Evolutionary conservation across 169 alveolate species (phyloP).

Genomic region (Plasmodium gaboni): DNA sequence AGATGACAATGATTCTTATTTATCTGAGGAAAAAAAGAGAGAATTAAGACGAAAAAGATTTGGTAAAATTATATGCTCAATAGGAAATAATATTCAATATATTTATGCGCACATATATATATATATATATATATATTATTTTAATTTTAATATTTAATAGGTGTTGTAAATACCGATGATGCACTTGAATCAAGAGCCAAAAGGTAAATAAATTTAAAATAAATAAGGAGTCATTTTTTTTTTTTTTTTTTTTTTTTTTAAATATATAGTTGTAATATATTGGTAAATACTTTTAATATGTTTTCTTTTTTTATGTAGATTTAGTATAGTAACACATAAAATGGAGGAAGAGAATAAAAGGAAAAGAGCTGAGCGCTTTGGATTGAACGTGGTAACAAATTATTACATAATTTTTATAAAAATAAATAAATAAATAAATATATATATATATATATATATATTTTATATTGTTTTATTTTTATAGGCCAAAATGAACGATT

Average conservation of each 20-base stretch:
- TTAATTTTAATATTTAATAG: constrained; percentile 5
- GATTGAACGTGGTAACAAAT: constrained; percentile 36
- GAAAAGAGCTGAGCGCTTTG: constrained; percentile 76
- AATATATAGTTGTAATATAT: not conserved
- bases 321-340: constrained; percentile 63
- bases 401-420: not conserved
- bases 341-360: constrained; percentile 73
- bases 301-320: constrained; percentile 23
- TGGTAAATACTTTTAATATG: not conserved
- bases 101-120: not conserved
- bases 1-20: constrained; percentile 29
- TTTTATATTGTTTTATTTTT: not conserved
- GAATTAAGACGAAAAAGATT: constrained; percentile 62
- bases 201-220: constrained; percentile 20
- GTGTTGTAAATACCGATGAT: constrained; percentile 41
- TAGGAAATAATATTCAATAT: not conserved
- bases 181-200: constrained; percentile 71
- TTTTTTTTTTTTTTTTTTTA: not conserved
- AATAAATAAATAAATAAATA: not conserved
- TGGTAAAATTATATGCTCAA: constrained; percentile 22
- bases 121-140: too few species aligned
- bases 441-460: not conserved
- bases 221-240: not conserved
- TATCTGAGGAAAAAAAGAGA: constrained; percentile 68
- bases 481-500: constrained; percentile 54